Evolutionary conservation across 768 basidiomycete species (phyloP).

Genomic region (Tulasnella sp.): DNA sequence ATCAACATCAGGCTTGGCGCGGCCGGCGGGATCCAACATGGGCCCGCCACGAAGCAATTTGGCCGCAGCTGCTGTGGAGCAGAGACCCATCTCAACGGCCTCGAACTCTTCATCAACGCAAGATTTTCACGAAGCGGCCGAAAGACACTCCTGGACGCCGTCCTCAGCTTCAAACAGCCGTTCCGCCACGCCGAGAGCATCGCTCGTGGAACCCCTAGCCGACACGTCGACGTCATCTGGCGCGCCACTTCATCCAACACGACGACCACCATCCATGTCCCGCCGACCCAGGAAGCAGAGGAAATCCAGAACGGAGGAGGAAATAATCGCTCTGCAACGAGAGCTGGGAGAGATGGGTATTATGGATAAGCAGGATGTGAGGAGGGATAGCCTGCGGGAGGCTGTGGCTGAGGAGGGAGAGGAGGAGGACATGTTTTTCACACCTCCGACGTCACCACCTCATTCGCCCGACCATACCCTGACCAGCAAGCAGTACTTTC

Average conservation of each 20-base stretch:
- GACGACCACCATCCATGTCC: too few relatives aligned
- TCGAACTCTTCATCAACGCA: neutral
- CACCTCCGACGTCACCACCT: slow-evolving; percentile 21
- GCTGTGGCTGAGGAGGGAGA: too few relatives aligned
- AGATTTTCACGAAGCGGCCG: neutral
- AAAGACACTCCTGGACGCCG: neutral
- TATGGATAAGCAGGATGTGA: too few relatives aligned
- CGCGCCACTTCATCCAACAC: neutral
- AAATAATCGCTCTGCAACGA: too few relatives aligned
- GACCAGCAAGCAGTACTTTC: neutral
- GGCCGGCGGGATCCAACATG: too few relatives aligned
- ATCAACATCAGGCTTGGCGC: too few relatives aligned
- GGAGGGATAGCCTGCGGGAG: too few relatives aligned
- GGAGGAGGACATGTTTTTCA: slow-evolving; percentile 9
- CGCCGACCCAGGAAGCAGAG: too few relatives aligned
- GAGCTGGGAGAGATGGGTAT: too few relatives aligned
- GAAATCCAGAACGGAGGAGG: too few relatives aligned
- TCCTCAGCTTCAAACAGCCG: too few relatives aligned
- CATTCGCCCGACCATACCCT: slow-evolving; percentile 3
- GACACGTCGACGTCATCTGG: neutral
- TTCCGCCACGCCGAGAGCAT: neutral
- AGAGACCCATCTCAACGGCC: neutral
- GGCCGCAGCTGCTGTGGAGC: neutral
- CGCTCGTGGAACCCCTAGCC: neutral
- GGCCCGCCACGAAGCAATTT: too few relatives aligned